Conservation (phyloP, 306 rosid genomes). For the Boehmeria nivea region DNA sequence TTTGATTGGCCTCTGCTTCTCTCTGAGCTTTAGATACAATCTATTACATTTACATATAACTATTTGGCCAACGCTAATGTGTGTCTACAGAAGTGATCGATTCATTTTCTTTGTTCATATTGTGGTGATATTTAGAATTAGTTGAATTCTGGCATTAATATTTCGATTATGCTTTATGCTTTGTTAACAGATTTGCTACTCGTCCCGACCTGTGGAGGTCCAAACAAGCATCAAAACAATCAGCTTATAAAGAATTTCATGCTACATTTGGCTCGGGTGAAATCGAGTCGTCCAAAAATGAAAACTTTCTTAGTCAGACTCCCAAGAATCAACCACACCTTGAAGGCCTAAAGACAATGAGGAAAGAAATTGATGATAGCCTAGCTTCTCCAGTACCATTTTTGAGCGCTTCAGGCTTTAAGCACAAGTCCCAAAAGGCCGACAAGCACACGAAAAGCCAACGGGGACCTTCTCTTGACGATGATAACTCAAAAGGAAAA, state of each 20-base stretch:
- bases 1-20: background rate
- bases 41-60: background rate
- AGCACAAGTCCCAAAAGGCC: conserved; percentile 38
- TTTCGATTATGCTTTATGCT: too few species aligned
- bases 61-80: background rate
- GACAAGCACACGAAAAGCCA: conserved; percentile 29
- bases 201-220: conserved; percentile 91
- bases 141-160: conserved; percentile 10
- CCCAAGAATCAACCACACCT: conserved; percentile 33
- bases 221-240: conserved; percentile 68
- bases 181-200: conserved; percentile 51
- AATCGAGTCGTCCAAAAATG: conserved; percentile 33
- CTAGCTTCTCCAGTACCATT: conserved; percentile 50
- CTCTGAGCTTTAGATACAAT: background rate
- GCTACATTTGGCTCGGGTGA: conserved; percentile 62
- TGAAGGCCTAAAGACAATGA: conserved; percentile 48
- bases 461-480: conserved; percentile 26
- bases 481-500: conserved; percentile 30
- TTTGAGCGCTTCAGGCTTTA: conserved; percentile 47
- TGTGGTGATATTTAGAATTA: too few species aligned
- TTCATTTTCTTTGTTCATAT: too few species aligned
- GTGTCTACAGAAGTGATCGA: background rate
- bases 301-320: conserved; percentile 43
- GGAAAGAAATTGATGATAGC: conserved; percentile 57
- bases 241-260: conserved; percentile 59